Conservation (phyloP, 2,329 filamentous ascomycete species). For the Colletotrichum sp. region DNA sequence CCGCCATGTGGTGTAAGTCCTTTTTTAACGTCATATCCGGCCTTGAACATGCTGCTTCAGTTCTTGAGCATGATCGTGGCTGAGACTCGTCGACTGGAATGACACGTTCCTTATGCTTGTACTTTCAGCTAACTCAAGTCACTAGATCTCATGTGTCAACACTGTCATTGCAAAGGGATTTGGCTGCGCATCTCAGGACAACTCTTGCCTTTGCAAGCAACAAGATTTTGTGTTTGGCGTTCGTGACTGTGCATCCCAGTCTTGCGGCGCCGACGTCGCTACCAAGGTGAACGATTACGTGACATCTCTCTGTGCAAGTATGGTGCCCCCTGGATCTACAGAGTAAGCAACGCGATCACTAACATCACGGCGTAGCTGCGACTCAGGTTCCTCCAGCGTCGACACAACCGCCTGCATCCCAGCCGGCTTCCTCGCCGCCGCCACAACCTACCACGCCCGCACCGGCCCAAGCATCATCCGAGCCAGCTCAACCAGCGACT, state of each 20-base stretch:
- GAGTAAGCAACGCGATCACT: background rate
- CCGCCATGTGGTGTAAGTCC: constrained; percentile 23
- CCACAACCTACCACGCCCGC: background rate
- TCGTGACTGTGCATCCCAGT: constrained; percentile 41
- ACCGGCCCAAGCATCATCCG: background rate
- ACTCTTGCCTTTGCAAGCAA: constrained; percentile 45
- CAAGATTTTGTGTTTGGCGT: constrained; percentile 39
- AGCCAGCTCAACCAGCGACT: background rate
- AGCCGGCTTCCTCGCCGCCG: background rate
- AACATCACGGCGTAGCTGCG: background rate
- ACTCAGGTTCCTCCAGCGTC: background rate
- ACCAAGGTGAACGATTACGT: constrained; percentile 32
- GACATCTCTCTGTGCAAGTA: constrained; percentile 33
- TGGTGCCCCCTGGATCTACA: constrained; percentile 7
- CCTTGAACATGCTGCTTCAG: background rate
- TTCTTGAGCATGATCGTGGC: background rate
- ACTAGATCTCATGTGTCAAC: constrained; percentile 15
- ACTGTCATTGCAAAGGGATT: constrained; percentile 23
- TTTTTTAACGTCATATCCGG: background rate
- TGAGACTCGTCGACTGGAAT: background rate
- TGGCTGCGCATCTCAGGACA: constrained; percentile 32
- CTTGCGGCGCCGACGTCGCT: constrained; percentile 31
- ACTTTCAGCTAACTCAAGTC: background rate
- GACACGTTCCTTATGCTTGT: background rate
- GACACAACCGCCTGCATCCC: background rate